These are phyloP conservation scores for Dactylellina drechsleri DNA, from an alignment of 2,329 filamentous ascomycete genomes.

Conservation along the genomic window DNA sequence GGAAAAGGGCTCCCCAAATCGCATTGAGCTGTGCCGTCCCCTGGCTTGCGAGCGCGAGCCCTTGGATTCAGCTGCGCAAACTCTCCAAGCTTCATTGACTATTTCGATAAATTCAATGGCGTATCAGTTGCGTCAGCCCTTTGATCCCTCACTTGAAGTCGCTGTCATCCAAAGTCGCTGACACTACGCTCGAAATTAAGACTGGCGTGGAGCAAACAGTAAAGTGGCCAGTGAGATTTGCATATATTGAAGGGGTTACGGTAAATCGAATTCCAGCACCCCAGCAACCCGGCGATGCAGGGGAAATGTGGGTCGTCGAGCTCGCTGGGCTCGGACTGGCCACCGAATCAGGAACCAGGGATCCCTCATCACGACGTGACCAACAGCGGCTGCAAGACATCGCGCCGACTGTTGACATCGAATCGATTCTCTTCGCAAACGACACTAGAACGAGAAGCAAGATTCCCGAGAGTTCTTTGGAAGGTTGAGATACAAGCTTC, in stretches of 20 bases:
- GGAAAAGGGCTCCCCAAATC: background rate
- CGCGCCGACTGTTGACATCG: constrained; percentile 30
- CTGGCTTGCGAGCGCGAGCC: constrained; percentile 13
- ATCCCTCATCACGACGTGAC: constrained; percentile 20
- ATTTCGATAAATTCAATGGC: constrained; percentile 31
- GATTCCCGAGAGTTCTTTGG: constrained; percentile 34
- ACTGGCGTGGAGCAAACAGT: constrained; percentile 33
- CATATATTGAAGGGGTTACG: constrained; percentile 51
- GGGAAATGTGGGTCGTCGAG: constrained; percentile 51
- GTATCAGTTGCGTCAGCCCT: constrained; percentile 50
- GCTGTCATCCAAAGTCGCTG: constrained; percentile 34
- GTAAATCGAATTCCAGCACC: constrained; percentile 41
- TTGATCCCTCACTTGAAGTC: constrained; percentile 19
- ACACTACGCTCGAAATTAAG: constrained; percentile 45
- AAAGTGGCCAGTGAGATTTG: constrained; percentile 51
- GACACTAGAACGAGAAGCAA: constrained; percentile 33
- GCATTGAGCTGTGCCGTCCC: constrained; percentile 22
- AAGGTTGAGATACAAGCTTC: constrained; percentile 5
- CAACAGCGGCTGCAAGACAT: constrained; percentile 46
- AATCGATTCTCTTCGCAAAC: constrained; percentile 44
- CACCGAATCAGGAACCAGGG: constrained; percentile 54
- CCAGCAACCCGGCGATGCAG: constrained; percentile 46
- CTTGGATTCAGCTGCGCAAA: constrained; percentile 21
- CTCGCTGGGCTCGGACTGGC: constrained; percentile 40
- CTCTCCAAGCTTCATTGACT: constrained; percentile 33